A percentile compares a stretch with the other conserved stretches of the same genome.
These are phyloP conservation scores for Torulaspora globosa DNA, from an alignment of 1,139 yeast genomes.

Conservation along the genomic window DNA sequence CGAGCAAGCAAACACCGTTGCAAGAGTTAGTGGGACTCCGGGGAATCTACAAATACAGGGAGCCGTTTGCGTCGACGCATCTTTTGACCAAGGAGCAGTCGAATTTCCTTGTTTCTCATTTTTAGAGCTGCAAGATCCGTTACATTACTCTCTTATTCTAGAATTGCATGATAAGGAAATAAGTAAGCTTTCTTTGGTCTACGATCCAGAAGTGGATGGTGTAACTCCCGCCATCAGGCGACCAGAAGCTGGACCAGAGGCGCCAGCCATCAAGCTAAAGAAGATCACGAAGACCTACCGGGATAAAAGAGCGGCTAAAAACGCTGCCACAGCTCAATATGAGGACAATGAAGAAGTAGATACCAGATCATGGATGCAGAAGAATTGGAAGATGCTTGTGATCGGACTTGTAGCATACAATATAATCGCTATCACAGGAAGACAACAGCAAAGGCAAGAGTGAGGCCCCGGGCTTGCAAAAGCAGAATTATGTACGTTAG, in stretches of 20 bases:
- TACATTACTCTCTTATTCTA: slow-evolving; percentile 23
- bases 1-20: neutral
- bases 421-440: slow-evolving; percentile 7
- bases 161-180: slow-evolving; percentile 18
- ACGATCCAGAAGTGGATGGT: slow-evolving; percentile 18
- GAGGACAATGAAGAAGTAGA: slow-evolving; percentile 24
- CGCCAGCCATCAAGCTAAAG: slow-evolving; percentile 26
- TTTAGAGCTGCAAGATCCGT: slow-evolving; percentile 21
- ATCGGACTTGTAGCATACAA: slow-evolving; percentile 30
- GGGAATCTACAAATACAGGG: slow-evolving; percentile 4
- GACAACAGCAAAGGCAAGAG: slow-evolving; percentile 9
- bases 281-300: slow-evolving; percentile 35
- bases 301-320: slow-evolving; percentile 26
- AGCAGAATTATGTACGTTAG: neutral
- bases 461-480: neutral
- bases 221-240: slow-evolving; percentile 17
- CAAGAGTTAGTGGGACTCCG: slow-evolving; percentile 1
- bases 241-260: slow-evolving; percentile 24
- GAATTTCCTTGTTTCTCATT: slow-evolving; percentile 25
- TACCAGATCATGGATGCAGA: slow-evolving; percentile 28
- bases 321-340: slow-evolving; percentile 22
- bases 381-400: slow-evolving; percentile 33
- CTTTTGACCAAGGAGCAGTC: slow-evolving; percentile 9
- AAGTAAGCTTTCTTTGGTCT: slow-evolving; percentile 22
- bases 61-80: slow-evolving; percentile 21